Percentiles rank a stretch among this genome's conserved stretches.
Evolutionary conservation across 345 rosid genomes (phyloP).

Genomic region (Aquilaria sinensis): DNA sequence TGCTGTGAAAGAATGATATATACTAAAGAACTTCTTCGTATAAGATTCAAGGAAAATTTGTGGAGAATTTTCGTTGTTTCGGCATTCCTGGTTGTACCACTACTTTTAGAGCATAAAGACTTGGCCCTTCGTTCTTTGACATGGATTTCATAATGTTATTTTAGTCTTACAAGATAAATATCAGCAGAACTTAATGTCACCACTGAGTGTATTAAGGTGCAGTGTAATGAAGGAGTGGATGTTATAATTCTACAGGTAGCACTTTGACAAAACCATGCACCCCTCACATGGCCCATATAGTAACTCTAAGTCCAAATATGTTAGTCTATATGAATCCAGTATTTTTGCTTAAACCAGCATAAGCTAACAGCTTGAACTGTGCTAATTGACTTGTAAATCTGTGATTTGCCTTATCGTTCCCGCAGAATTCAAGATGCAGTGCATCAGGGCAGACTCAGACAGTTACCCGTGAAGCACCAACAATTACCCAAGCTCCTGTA

Average conservation of each 20-base stretch:
- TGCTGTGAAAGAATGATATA: neutral
- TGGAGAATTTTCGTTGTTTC: too few species aligned
- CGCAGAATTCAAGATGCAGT: constrained; percentile 64
- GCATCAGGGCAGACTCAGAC: constrained; percentile 86
- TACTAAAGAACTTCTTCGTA: neutral
- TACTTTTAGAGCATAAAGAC: too few species aligned
- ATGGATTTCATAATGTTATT: too few species aligned
- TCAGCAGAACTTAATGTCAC: too few species aligned
- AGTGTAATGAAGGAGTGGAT: too few species aligned
- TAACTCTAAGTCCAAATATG: neutral
- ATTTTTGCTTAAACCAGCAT: neutral
- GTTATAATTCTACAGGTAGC: neutral
- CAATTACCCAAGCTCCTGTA: constrained; percentile 80
- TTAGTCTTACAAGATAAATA: too few species aligned
- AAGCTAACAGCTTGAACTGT: neutral
- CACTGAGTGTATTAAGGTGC: too few species aligned
- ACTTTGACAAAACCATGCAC: neutral
- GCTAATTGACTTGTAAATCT: constrained; percentile 1
- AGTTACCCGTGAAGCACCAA: constrained; percentile 62
- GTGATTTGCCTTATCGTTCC: constrained; percentile 2
- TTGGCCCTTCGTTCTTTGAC: too few species aligned
- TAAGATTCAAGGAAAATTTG: too few species aligned
- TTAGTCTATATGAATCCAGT: neutral
- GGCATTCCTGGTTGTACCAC: too few species aligned
- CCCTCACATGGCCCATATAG: too few species aligned